Percentiles rank a stretch among this genome's conserved stretches.
phyloP scores from a whole-genome alignment of 495 filamentous ascomycete species.

The Lepidopterella palustris region DNA sequence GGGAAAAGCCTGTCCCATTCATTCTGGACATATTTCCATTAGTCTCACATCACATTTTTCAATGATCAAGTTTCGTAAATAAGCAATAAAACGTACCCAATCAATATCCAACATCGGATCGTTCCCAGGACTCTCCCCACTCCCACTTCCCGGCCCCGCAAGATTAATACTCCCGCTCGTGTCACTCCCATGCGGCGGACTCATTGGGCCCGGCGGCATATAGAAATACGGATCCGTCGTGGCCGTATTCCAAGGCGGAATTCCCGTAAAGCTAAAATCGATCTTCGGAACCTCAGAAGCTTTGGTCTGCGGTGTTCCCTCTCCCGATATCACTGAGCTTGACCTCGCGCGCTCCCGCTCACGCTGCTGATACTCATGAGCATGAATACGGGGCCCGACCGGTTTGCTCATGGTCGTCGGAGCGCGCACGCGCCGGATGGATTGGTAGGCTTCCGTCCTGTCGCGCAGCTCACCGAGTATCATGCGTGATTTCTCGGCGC shows the following conservation, averaged over 20 bases:
- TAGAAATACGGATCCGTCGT: neutral
- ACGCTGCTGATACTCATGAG: neutral
- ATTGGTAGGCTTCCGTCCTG: conserved; percentile 35
- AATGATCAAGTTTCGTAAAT: too few relatives aligned
- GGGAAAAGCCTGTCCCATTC: conserved; percentile 26
- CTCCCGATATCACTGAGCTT: too few relatives aligned
- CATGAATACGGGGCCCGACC: neutral
- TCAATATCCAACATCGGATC: conserved; percentile 27
- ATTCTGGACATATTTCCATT: too few relatives aligned
- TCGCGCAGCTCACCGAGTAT: conserved; percentile 40
- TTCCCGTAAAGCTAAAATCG: neutral
- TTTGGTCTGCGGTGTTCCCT: too few relatives aligned
- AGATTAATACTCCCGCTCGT: neutral
- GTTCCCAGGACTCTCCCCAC: conserved; percentile 1
- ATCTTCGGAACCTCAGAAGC: neutral
- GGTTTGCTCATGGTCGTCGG: conserved; percentile 32
- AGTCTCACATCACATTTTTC: too few relatives aligned
- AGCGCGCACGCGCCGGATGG: conserved; percentile 36
- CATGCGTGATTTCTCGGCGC: conserved; percentile 37
- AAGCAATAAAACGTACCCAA: conserved; percentile 23
- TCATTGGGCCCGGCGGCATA: neutral
- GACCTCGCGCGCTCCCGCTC: neutral
- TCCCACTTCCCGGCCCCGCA: neutral
- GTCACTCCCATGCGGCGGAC: neutral
- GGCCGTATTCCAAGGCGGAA: too few relatives aligned